Evolutionary conservation across 1,284 basidiomycete genomes (phyloP), one percentile per base, ranked within the genome.

Genomic region (Malassezia caprae): DNA sequence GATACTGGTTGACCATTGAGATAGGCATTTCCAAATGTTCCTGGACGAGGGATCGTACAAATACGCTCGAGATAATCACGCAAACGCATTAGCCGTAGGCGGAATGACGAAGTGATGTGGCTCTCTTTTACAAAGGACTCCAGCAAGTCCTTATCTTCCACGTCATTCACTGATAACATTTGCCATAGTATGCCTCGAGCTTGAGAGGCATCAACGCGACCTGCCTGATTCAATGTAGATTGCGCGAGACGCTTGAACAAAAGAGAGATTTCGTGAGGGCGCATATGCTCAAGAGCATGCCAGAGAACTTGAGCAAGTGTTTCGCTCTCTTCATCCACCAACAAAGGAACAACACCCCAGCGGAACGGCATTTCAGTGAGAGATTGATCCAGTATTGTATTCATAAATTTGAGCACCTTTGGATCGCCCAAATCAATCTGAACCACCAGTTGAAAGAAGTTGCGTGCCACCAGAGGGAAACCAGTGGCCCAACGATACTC

Each of bases 1-100:
- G 80, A 76, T 28, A 84, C 80, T 68, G 87, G 81, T 65, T 85
- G 88, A 13, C 93, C 93, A 67, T 96, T 96, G 65, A 96, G 78
- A 72, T 96, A 93, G 50, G 76, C 23, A 78, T 81, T 70, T 1
- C 75, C 75, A n/a, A n/a, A 31, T 3, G 51, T 44, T 31, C 39
- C 45, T 3, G 41, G 32, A 10, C 43, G 51, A 1, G 51, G 51
- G 2, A 65, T 57, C 13, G 34, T 15, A 19, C 60, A 47, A 4
- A 68, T 55, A 19, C 68, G 62, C 8, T 56, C 27, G 11, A 64
- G 49, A 54, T 71, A 66, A 11, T 54, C 48, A 17, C 28, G 48
- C 26, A 50, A 39, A 6, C 53, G 31, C n/a, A 19, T 17, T n/a
- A 65, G 56, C 0, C 57, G 48, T 11, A 48, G 34, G 7, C 34